Base-by-base conservation (phyloP, 805 yeast genomes). In the Komagataella ulmi region DNA sequence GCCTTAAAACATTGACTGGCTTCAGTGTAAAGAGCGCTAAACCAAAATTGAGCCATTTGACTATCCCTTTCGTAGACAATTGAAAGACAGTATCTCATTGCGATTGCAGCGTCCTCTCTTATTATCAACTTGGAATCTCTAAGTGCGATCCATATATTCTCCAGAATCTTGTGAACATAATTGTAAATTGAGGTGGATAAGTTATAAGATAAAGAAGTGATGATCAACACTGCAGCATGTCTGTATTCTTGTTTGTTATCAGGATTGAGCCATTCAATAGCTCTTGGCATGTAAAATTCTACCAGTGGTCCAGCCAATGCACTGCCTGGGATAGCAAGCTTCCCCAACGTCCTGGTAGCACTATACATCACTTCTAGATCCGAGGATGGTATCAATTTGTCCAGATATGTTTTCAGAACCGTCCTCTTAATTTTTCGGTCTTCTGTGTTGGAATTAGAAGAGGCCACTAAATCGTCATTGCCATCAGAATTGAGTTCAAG, bases 301-400 rank as follows among this genome's bases (percentile, higher is more conserved):
- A 93, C 97, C 64, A 91, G 85, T 50, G 89, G 97, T 0, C 95
- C 89, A 0, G 96, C 88, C 51, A 89, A 67, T 1, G 95, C 81
- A 0, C 95, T 93, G 24, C 96, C 96, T 0, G 95, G 91, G 5
- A 82, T 79, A 0, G 97, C 95, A 57, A 91, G 72, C 60, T 84
- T 85, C 10, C 98, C 99, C 56, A 93, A 72, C 0, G 96, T 88
- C 51, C 76, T 76, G 0, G 96, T 89, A 2, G 98, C 97, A 40
- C 82, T 76, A 54, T 80, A 79, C 90, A 91, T 88, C 40, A 89
- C 91, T 44, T 80, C 87, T 17, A 83, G 72, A 60, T 93, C 97
- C 56, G 79, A 84, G 0, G 93, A 84, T 3, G 93, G 85, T 18
- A 91, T 80, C 52, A 88, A 76, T 45, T 83, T 79, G 46, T 95